Evolutionary conservation across 202 grass and related monocot species (phyloP).

Genomic region (Brachypodium distachyon): DNA sequence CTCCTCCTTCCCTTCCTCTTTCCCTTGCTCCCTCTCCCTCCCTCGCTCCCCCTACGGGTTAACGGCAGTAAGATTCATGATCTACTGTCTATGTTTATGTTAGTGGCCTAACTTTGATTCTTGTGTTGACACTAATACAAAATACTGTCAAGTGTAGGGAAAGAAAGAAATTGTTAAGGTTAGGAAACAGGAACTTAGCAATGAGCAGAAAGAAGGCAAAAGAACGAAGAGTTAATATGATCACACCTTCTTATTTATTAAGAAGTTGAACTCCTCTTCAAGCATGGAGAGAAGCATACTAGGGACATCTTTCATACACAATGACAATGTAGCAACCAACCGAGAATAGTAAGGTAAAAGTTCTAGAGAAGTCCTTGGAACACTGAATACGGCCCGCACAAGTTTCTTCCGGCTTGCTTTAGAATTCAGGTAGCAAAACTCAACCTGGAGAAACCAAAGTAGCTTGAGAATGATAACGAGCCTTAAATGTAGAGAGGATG

Average conservation of each 20-base stretch:
- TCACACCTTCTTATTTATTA: conserved; percentile 98
- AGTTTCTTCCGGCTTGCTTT: conserved; percentile 99
- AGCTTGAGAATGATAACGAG: conserved; percentile 21
- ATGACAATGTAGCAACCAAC: conserved; percentile 79
- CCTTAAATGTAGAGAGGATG: not conserved
- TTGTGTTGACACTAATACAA: not conserved
- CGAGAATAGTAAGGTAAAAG: conserved; percentile 96
- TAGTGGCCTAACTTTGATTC: not conserved
- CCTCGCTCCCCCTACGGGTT: too few relatives aligned
- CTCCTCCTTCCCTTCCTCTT: too few relatives aligned
- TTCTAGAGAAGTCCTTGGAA: conserved; percentile 91
- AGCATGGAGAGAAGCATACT: conserved; percentile 76
- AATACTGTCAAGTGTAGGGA: not conserved
- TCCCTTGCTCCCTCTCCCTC: too few relatives aligned
- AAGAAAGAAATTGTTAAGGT: conserved; percentile 2
- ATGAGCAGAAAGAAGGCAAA: not conserved
- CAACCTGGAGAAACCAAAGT: conserved; percentile 55
- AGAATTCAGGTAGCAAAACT: conserved; percentile 98
- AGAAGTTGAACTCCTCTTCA: conserved; percentile 96
- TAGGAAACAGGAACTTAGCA: conserved; percentile 4
- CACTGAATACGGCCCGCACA: conserved; percentile 69
- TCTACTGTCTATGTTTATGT: not conserved
- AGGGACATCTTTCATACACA: conserved; percentile 94
- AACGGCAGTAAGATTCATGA: too few relatives aligned
- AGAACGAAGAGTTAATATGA: not conserved